Conservation (phyloP, 2,329 filamentous ascomycete species). For the Beauveria sp. region DNA sequence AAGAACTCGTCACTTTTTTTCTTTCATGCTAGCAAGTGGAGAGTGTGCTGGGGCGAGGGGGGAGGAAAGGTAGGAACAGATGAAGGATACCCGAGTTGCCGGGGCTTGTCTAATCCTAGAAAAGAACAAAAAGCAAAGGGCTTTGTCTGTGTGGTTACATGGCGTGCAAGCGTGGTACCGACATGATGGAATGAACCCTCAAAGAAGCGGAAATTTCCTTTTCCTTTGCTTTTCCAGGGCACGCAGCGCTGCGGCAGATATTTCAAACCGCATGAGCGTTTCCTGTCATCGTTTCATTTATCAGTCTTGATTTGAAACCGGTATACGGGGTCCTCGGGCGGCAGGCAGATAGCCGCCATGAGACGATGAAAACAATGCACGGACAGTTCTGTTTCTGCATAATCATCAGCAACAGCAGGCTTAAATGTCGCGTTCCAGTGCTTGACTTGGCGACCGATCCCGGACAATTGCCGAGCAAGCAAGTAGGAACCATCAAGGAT, state of each 20-base stretch:
- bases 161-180: neutral
- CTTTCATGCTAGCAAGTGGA: neutral
- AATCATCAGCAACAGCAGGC: too few relatives aligned
- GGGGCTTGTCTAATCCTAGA: neutral
- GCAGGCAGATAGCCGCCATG: too few relatives aligned
- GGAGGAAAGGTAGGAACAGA: neutral
- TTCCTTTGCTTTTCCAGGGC: neutral
- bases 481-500: too few relatives aligned
- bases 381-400: too few relatives aligned
- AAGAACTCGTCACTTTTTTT: slow-evolving; percentile 1
- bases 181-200: neutral
- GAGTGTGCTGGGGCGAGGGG: neutral
- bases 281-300: neutral
- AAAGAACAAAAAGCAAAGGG: neutral
- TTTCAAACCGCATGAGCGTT: neutral
- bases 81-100: neutral
- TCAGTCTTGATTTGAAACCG: neutral
- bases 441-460: neutral
- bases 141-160: neutral
- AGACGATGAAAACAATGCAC: too few relatives aligned
- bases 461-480: slow-evolving; percentile 1
- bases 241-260: neutral
- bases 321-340: too few relatives aligned
- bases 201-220: neutral
- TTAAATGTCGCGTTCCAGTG: too few relatives aligned